Evolutionary conservation across 768 basidiomycete species (phyloP).

Genomic region (Boletus pseudopeckii): DNA sequence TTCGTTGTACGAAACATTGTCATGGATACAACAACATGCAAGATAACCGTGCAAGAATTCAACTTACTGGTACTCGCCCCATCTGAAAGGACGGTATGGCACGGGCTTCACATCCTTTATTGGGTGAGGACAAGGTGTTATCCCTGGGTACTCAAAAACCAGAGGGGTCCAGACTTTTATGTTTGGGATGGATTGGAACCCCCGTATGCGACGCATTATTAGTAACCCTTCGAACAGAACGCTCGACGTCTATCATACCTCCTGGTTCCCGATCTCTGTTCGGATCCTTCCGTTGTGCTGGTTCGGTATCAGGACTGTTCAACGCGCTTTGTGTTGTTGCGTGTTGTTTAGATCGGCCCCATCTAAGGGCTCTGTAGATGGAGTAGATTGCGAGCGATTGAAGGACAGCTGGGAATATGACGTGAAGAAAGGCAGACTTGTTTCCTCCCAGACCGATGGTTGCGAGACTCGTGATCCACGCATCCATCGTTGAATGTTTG

Average conservation of each 20-base stretch:
- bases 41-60: neutral
- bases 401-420: constrained; percentile 13
- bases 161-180: constrained; percentile 52
- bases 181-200: neutral
- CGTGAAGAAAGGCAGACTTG: neutral
- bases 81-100: constrained; percentile 67
- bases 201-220: neutral
- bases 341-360: constrained; percentile 1
- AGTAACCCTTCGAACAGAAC: neutral
- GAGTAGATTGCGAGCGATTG: constrained; percentile 17
- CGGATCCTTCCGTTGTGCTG: neutral
- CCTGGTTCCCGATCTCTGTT: constrained; percentile 27
- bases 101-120: constrained; percentile 51
- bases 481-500: neutral
- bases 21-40: neutral
- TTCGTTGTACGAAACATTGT: neutral
- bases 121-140: constrained; percentile 40
- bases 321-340: neutral
- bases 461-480: constrained; percentile 7
- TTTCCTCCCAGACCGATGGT: neutral
- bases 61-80: constrained; percentile 68
- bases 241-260: constrained; percentile 14
- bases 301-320: neutral
- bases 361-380: constrained; percentile 9
- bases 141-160: constrained; percentile 49